Conservation (phyloP, 495 filamentous ascomycete species). For the Aspergillus leporis region DNA sequence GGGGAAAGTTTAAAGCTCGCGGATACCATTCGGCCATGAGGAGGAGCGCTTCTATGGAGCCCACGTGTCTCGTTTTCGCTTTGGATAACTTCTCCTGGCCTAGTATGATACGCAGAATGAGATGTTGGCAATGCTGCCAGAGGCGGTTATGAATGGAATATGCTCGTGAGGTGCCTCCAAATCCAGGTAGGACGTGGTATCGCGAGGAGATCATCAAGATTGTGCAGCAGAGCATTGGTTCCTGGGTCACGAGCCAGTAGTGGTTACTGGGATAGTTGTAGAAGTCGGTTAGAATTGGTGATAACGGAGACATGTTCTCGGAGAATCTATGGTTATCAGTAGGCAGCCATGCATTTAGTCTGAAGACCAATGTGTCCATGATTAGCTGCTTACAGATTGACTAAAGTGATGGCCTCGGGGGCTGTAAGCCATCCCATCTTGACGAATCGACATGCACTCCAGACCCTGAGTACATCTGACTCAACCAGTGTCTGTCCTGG, state of each 20-base stretch:
- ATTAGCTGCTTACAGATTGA: neutral
- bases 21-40: slow-evolving; percentile 47
- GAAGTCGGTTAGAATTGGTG: slow-evolving; percentile 41
- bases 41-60: slow-evolving; percentile 41
- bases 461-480: slow-evolving; percentile 29
- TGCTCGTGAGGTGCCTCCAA: slow-evolving; percentile 32
- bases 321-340: slow-evolving; percentile 28
- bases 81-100: slow-evolving; percentile 40
- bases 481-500: slow-evolving; percentile 9
- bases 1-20: slow-evolving; percentile 39
- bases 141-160: slow-evolving; percentile 44
- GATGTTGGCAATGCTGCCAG: slow-evolving; percentile 45
- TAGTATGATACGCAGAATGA: slow-evolving; percentile 39
- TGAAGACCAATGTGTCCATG: neutral
- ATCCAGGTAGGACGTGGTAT: slow-evolving; percentile 36
- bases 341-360: neutral
- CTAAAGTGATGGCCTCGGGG: slow-evolving; percentile 29
- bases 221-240: slow-evolving; percentile 42
- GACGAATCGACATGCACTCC: slow-evolving; percentile 42
- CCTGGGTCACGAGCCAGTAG: slow-evolving; percentile 35
- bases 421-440: slow-evolving; percentile 45
- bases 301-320: slow-evolving; percentile 34
- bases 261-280: slow-evolving; percentile 36
- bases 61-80: slow-evolving; percentile 32
- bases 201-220: slow-evolving; percentile 44